Evolutionary conservation across 2,329 filamentous ascomycete species (phyloP).

Genomic region (Trichoderma lentiforme): DNA sequence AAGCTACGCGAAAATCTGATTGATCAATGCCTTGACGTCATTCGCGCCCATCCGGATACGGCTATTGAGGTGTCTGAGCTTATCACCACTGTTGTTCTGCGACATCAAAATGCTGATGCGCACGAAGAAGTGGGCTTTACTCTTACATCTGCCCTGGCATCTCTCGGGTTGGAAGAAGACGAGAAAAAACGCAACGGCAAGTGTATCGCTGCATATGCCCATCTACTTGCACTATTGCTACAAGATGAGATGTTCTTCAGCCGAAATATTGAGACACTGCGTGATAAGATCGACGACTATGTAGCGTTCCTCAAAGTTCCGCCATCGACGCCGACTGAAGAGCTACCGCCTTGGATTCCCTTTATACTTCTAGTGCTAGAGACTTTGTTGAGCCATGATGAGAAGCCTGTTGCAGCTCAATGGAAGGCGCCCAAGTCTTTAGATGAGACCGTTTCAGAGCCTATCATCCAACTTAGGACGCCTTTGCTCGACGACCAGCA

Average conservation of each 20-base stretch:
- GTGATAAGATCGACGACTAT: slow-evolving; percentile 72
- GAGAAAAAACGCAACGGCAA: slow-evolving; percentile 60
- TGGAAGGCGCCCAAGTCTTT: slow-evolving; percentile 61
- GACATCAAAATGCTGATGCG: slow-evolving; percentile 54
- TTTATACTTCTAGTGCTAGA: slow-evolving; percentile 89
- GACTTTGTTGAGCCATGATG: slow-evolving; percentile 83
- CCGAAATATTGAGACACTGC: slow-evolving; percentile 69
- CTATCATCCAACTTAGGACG: slow-evolving; percentile 59
- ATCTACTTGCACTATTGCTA: slow-evolving; percentile 82
- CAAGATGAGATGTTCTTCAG: slow-evolving; percentile 80
- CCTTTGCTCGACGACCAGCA: slow-evolving; percentile 57
- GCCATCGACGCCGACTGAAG: slow-evolving; percentile 64
- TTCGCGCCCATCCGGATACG: slow-evolving; percentile 81
- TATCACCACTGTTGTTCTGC: slow-evolving; percentile 67
- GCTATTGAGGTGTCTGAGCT: slow-evolving; percentile 90
- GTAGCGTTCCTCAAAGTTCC: slow-evolving; percentile 74
- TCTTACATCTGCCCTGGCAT: slow-evolving; percentile 78
- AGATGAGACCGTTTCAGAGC: slow-evolving; percentile 46
- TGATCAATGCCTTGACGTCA: slow-evolving; percentile 84
- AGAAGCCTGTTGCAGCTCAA: slow-evolving; percentile 69
- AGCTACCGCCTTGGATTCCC: slow-evolving; percentile 88
- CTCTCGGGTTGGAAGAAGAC: slow-evolving; percentile 58
- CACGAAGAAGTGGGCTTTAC: slow-evolving; percentile 76
- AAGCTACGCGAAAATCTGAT: slow-evolving; percentile 75
- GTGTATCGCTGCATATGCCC: slow-evolving; percentile 81